Percentiles rank a stretch among this genome's conserved stretches.
These are phyloP conservation scores for Pulveroboletus sp. DNA, from an alignment of 768 basidiomycete species.

Conservation along the genomic window DNA sequence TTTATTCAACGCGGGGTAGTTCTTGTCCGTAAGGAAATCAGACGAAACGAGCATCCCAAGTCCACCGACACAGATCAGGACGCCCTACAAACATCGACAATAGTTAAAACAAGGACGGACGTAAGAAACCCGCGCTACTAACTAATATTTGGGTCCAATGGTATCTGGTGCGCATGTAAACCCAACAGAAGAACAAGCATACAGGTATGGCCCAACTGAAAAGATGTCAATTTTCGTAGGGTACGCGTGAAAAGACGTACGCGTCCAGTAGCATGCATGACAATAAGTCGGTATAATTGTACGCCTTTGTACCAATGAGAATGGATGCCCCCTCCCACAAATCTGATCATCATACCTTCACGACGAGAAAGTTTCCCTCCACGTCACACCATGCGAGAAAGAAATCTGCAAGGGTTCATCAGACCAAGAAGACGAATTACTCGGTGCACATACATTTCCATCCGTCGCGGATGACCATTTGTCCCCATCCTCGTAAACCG, in stretches of 20 bases:
- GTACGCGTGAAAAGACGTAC: slow-evolving; percentile 35
- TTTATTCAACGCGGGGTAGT: slow-evolving; percentile 58
- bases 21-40: slow-evolving; percentile 74
- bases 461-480: slow-evolving; percentile 66
- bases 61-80: slow-evolving; percentile 68
- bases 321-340: not conserved
- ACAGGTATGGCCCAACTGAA: slow-evolving; percentile 84
- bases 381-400: slow-evolving; percentile 79
- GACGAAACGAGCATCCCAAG: slow-evolving; percentile 77
- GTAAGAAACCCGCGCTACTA: slow-evolving; percentile 16
- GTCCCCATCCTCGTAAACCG: slow-evolving; percentile 81
- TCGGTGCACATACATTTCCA: slow-evolving; percentile 69
- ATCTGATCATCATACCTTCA: slow-evolving; percentile 46
- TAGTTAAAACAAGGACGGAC: not conserved
- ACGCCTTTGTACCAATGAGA: slow-evolving; percentile 47
- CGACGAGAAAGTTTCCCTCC: slow-evolving; percentile 83
- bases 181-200: slow-evolving; percentile 77
- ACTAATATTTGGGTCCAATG: slow-evolving; percentile 83
- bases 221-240: not conserved
- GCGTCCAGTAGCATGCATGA: slow-evolving; percentile 93
- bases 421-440: not conserved
- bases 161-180: slow-evolving; percentile 77
- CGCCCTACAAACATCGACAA: slow-evolving; percentile 45
- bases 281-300: slow-evolving; percentile 80
- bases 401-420: slow-evolving; percentile 47